Base-by-base conservation (phyloP, 208 protist species). In the Acanthamoeba castellanii region DNA sequence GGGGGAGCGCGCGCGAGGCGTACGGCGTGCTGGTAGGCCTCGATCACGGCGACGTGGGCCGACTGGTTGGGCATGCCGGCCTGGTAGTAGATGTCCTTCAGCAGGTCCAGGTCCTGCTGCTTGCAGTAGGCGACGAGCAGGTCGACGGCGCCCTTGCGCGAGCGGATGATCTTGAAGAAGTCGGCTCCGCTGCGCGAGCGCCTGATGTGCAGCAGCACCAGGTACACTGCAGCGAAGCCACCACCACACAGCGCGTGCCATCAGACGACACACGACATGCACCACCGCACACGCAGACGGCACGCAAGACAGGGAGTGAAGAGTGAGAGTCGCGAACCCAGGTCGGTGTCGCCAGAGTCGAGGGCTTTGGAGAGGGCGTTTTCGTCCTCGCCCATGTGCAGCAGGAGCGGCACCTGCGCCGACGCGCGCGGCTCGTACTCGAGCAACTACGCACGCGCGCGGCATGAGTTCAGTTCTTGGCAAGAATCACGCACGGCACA, bases 401-500 rank as follows among this genome's bases (percentile, higher is more conserved):
- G 47, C 9, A 98, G 89, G 27, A 98, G 96, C 78, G 97, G 97
- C 55, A 98, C 97, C 85, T 97, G 96, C n/a, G 96, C 95, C 7
- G 96, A 95, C 2, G 97, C 93, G 8, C 87, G 76, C 64, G 96
- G 97, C 82, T 98, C 97, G 68, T 97, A 96, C 14, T 98, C 96
- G 9, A 98, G 89, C 25, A 98, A 57, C 57, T 96, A 32, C 4
- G 45, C 27, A 22, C 64, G 34, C 64, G 59, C 20, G 14, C 20
- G 18, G 20, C 82, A 89, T 89, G 57, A 2, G 82, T 72, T 14
- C 11, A 18, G 18, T 18, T 1, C 27, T 64, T 30, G 82, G n/a
- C n/a, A n/a, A n/a, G n/a, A n/a, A n/a, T n/a, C n/a, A n/a, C n/a
- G 37, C 37, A 42, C 37, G 37, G 2, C 37, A 3, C 37, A 42